Conservation (phyloP, 768 basidiomycete genomes). For the Boletus insuetus region DNA sequence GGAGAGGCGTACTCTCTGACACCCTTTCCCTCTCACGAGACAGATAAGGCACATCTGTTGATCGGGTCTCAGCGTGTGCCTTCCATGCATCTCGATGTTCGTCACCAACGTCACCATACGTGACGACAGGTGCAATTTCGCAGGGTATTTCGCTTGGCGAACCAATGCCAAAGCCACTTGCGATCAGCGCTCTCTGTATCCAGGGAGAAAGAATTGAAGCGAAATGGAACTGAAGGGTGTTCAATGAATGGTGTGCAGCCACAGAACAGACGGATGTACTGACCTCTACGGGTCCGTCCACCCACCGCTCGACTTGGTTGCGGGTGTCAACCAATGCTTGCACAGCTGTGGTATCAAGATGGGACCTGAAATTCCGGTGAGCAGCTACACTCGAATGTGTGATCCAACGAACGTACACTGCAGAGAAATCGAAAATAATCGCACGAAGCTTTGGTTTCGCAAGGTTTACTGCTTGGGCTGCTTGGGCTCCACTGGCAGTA, state of each 20-base stretch:
- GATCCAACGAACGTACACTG: conserved; percentile 47
- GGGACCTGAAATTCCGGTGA: conserved; percentile 47
- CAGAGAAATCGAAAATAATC: conserved; percentile 90
- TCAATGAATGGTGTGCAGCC: neutral
- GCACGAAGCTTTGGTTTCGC: conserved; percentile 72
- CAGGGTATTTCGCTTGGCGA: conserved; percentile 37
- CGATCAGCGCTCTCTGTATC: conserved; percentile 85
- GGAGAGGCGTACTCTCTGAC: conserved; percentile 32
- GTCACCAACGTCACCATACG: conserved; percentile 48
- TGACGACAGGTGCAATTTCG: conserved; percentile 80
- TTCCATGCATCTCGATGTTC: conserved; percentile 35
- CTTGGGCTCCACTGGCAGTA: conserved; percentile 40
- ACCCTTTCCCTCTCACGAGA: neutral
- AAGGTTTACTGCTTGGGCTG: conserved; percentile 49
- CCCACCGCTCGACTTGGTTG: conserved; percentile 85
- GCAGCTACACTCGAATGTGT: neutral
- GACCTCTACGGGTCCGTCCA: conserved; percentile 71
- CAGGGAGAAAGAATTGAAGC: conserved; percentile 89
- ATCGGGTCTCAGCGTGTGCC: neutral
- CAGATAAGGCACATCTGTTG: conserved; percentile 25
- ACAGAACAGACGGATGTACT: conserved; percentile 10
- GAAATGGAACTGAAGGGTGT: conserved; percentile 79
- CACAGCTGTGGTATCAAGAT: conserved; percentile 89
- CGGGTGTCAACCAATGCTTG: conserved; percentile 91
- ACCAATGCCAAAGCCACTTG: conserved; percentile 87